Evolutionary conservation across 2,329 filamentous ascomycete species (phyloP).

Genomic region (Phialocephala sp.): DNA sequence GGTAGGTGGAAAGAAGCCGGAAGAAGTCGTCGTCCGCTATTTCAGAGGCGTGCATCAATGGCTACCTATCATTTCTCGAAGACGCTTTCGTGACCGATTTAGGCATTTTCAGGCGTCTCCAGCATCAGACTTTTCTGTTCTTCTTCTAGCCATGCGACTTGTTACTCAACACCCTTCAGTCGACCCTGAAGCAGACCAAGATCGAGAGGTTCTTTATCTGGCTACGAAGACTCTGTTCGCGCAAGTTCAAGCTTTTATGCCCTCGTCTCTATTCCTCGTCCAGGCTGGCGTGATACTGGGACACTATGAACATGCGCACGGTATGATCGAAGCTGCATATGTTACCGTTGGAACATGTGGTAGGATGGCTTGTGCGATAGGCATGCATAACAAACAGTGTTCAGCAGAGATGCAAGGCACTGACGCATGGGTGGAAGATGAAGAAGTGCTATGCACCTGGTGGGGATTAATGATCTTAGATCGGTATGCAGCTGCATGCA

Average conservation of each 20-base stretch:
- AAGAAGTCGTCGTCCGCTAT: constrained; percentile 28
- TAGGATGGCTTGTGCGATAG: constrained; percentile 31
- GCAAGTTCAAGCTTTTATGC: constrained; percentile 35
- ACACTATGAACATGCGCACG: constrained; percentile 34
- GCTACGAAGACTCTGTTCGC: constrained; percentile 35
- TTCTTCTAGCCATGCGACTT: constrained; percentile 33
- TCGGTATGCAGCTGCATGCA: constrained; percentile 26
- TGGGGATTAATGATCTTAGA: constrained; percentile 37
- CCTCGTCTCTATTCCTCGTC: constrained; percentile 30
- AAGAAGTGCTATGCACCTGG: constrained; percentile 33
- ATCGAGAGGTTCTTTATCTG: constrained; percentile 34
- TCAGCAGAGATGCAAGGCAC: constrained; percentile 29
- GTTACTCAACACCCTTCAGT: constrained; percentile 31
- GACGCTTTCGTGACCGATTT: constrained; percentile 27
- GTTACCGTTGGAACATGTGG: constrained; percentile 30
- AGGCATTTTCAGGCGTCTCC: constrained; percentile 22
- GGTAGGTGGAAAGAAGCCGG: constrained; percentile 27
- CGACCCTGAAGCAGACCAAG: constrained; percentile 25
- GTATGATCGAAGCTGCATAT: constrained; percentile 34
- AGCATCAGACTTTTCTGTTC: constrained; percentile 32
- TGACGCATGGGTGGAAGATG: constrained; percentile 31
- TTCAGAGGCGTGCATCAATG: constrained; percentile 34
- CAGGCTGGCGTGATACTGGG: constrained; percentile 32
- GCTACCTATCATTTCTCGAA: constrained; percentile 35
- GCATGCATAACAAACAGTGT: constrained; percentile 27